phyloP scores from a whole-genome alignment of 2,329 filamentous ascomycete genomes.

The Sporothrix humicola region DNA sequence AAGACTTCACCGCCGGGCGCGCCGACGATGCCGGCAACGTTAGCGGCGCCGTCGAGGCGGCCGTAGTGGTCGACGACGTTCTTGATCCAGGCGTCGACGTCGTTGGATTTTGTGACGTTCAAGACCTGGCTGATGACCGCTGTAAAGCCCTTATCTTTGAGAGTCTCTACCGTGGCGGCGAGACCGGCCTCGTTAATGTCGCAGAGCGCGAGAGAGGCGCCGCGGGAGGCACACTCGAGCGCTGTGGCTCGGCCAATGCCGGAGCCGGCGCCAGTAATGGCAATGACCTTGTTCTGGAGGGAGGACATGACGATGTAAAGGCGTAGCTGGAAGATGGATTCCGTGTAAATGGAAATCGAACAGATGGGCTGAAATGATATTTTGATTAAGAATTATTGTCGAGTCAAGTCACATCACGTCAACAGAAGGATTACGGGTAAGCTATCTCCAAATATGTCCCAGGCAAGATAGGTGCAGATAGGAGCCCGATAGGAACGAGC shows the following conservation, averaged over 20 bases:
- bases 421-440: not conserved
- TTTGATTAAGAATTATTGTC: not conserved
- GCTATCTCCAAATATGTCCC: not conserved
- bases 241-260: slow-evolving; percentile 56
- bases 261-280: slow-evolving; percentile 42
- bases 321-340: not conserved
- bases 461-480: not conserved
- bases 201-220: slow-evolving; percentile 52
- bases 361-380: not conserved
- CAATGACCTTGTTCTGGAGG: slow-evolving; percentile 27
- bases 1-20: slow-evolving; percentile 46
- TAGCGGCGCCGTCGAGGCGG: slow-evolving; percentile 60
- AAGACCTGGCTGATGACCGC: not conserved
- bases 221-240: slow-evolving; percentile 48
- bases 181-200: slow-evolving; percentile 50
- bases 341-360: not conserved
- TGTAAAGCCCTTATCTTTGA: not conserved
- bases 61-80: slow-evolving; percentile 55
- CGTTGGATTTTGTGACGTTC: slow-evolving; percentile 31
- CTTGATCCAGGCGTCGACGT: slow-evolving; percentile 59
- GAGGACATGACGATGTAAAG: not conserved
- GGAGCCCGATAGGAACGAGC: not conserved
- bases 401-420: not conserved
- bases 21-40: slow-evolving; percentile 58
- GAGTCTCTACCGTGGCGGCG: slow-evolving; percentile 26